Evolutionary conservation across 306 rosid species (phyloP).

Genomic region (Urtica urens): DNA sequence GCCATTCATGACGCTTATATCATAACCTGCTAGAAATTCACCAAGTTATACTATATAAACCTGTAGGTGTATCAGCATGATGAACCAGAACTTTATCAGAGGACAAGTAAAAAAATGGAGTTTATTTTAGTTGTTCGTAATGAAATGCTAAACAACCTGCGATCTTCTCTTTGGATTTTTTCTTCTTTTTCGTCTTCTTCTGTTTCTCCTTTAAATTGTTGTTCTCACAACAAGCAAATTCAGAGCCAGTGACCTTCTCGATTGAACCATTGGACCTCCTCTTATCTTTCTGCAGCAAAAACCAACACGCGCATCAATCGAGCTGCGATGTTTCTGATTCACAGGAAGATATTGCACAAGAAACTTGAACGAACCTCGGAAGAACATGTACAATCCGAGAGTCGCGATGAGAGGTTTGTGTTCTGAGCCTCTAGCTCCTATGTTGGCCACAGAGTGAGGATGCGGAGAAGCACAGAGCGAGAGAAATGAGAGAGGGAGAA

Average conservation of each 20-base stretch:
- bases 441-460: constrained; percentile 8
- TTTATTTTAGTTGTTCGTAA: too few species aligned
- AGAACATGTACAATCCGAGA: constrained; percentile 34
- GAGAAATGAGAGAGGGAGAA: not conserved
- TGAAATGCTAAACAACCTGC: not conserved
- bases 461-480: not conserved
- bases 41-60: too few species aligned
- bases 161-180: constrained; percentile 17
- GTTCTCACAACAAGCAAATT: constrained; percentile 17
- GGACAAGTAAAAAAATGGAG: not conserved
- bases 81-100: not conserved
- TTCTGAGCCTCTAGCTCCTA: constrained; percentile 71
- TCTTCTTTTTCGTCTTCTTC: constrained; percentile 20
- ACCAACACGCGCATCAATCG: constrained; percentile 5
- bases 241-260: constrained; percentile 18
- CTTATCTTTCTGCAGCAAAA: constrained; percentile 45
- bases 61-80: too few species aligned
- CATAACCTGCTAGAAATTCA: too few species aligned
- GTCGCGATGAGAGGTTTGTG: constrained; percentile 42
- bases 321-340: too few species aligned
- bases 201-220: too few species aligned
- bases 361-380: constrained; percentile 32
- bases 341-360: not conserved
- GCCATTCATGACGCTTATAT: constrained; percentile 28
- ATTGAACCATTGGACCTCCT: constrained; percentile 9